Evolutionary conservation across 352 stramenopile genomes (phyloP).

Genomic region (Phytophthora capsici): DNA sequence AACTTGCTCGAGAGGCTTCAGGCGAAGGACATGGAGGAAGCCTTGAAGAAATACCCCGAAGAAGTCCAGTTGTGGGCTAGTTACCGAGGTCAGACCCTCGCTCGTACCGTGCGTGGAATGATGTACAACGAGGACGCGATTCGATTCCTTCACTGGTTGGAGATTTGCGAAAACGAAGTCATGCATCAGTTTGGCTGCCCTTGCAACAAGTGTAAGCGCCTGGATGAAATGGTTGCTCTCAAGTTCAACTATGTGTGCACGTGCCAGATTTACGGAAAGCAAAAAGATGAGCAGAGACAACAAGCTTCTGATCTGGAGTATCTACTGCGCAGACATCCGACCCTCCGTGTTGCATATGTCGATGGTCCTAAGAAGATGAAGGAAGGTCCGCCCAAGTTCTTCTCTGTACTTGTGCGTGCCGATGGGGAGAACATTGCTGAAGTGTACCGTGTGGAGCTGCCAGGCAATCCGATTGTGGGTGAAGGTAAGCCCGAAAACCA

Average conservation of each 20-base stretch:
- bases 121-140: constrained; percentile 91
- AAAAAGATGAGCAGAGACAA: constrained; percentile 85
- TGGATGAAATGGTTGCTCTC: constrained; percentile 84
- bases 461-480: constrained; percentile 85
- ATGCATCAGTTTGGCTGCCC: constrained; percentile 82
- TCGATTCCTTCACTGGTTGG: constrained; percentile 87
- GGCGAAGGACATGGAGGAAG: constrained; percentile 85
- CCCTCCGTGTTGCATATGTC: constrained; percentile 79
- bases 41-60: constrained; percentile 81
- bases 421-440: constrained; percentile 81
- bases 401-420: constrained; percentile 78
- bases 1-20: constrained; percentile 83
- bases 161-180: constrained; percentile 89
- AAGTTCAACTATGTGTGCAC: constrained; percentile 92
- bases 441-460: constrained; percentile 84
- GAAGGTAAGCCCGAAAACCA: constrained; percentile 92
- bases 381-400: constrained; percentile 86
- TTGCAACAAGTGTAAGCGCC: constrained; percentile 87
- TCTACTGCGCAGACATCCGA: constrained; percentile 83
- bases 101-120: constrained; percentile 85
- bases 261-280: constrained; percentile 89
- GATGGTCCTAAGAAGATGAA: constrained; percentile 90
- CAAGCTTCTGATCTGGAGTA: constrained; percentile 83
- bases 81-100: constrained; percentile 86
- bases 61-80: constrained; percentile 86